Percentiles rank a stretch among this genome's conserved stretches.
phyloP scores from a whole-genome alignment of 2,329 filamentous ascomycete species.

The Apiospora rasikravindrae region DNA sequence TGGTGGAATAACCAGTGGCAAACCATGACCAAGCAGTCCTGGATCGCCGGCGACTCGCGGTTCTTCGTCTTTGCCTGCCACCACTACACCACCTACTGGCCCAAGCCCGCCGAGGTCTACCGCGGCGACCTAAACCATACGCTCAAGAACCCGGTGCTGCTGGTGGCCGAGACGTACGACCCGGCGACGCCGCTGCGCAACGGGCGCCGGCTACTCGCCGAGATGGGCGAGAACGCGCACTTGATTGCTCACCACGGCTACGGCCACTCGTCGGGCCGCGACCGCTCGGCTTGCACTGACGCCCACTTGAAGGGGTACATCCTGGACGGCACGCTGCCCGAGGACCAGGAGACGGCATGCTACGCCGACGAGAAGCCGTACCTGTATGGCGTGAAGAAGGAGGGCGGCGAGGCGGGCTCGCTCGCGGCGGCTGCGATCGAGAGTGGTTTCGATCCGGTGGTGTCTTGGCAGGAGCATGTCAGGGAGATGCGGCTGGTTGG shows the following conservation, averaged over 20 bases:
- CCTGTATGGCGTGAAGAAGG: constrained; percentile 41
- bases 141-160: constrained; percentile 49
- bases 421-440: not conserved
- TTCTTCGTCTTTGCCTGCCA: constrained; percentile 53
- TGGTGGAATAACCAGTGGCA: constrained; percentile 54
- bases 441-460: constrained; percentile 24
- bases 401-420: not conserved
- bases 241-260: constrained; percentile 56
- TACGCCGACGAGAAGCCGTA: constrained; percentile 56
- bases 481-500: constrained; percentile 19
- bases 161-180: constrained; percentile 56
- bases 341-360: constrained; percentile 49
- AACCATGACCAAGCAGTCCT: constrained; percentile 51
- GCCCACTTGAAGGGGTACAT: constrained; percentile 46
- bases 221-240: constrained; percentile 55
- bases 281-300: constrained; percentile 52
- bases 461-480: constrained; percentile 35
- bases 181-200: constrained; percentile 56
- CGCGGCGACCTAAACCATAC: constrained; percentile 51
- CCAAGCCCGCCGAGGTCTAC: constrained; percentile 51
- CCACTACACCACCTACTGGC: constrained; percentile 52
- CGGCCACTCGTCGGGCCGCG: constrained; percentile 50
- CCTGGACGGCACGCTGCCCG: constrained; percentile 46
- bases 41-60: constrained; percentile 53
- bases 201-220: constrained; percentile 47